A percentile compares a stretch with the other conserved stretches of the same genome.
Evolutionary conservation across 495 filamentous ascomycete genomes (phyloP).

Genomic region (Platismatia glauca): DNA sequence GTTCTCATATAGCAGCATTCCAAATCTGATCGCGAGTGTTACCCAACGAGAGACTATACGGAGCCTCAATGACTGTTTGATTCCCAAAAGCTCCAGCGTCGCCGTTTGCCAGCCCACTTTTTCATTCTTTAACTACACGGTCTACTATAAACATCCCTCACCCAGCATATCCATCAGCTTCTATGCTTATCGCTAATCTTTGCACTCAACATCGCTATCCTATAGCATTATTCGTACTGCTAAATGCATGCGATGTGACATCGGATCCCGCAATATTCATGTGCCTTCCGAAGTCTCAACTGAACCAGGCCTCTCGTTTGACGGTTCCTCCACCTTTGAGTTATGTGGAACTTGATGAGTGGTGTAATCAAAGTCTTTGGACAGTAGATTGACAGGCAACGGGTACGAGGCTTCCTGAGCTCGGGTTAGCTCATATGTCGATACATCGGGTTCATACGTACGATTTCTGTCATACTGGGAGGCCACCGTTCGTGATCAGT

Average conservation of each 20-base stretch:
- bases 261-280: neutral
- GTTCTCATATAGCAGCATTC: too few species aligned
- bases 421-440: neutral
- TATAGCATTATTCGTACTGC: neutral
- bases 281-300: neutral
- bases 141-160: too few species aligned
- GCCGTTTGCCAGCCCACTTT: too few species aligned
- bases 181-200: too few species aligned
- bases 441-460: neutral
- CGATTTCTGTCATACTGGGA: neutral
- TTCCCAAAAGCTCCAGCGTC: too few species aligned
- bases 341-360: neutral
- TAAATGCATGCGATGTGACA: neutral
- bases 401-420: neutral
- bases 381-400: neutral
- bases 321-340: neutral
- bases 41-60: too few species aligned
- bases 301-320: neutral
- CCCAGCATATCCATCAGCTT: too few species aligned
- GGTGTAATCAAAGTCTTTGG: neutral
- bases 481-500: constrained; percentile 1
- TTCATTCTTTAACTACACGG: too few species aligned
- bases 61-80: too few species aligned
- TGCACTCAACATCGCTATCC: neutral
- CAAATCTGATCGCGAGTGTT: too few species aligned